phyloP scores from a whole-genome alignment of 2,329 filamentous ascomycete species.

The Claviceps citrina region DNA sequence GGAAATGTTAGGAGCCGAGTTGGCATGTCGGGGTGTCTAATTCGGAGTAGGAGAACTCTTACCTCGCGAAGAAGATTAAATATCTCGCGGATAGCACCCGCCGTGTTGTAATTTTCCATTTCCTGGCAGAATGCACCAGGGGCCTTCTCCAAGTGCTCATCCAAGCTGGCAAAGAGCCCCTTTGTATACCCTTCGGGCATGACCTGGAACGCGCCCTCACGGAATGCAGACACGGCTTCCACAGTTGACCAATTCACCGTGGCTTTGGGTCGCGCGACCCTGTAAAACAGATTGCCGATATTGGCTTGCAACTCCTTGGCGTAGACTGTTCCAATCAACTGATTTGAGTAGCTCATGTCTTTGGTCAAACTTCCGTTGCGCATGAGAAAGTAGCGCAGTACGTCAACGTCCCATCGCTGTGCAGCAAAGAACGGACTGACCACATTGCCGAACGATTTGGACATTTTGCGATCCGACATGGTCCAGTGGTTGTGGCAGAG shows the following conservation, averaged over 20 bases:
- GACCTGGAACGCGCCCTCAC: conserved; percentile 13
- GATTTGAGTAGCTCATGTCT: conserved; percentile 77
- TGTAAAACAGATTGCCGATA: conserved; percentile 64
- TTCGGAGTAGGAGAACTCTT: conserved; percentile 6
- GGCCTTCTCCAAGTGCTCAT: conserved; percentile 10
- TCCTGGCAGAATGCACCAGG: conserved; percentile 24
- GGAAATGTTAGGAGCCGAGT: not conserved
- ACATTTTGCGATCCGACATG: conserved; percentile 84
- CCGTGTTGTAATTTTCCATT: conserved; percentile 51
- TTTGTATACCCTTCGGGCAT: not conserved
- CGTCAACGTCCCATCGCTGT: conserved; percentile 74
- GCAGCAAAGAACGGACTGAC: conserved; percentile 89
- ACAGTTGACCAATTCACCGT: conserved; percentile 43
- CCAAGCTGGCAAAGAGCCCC: conserved; percentile 14
- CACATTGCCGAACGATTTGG: conserved; percentile 86
- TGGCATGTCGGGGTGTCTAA: not conserved
- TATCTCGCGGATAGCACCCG: conserved; percentile 48
- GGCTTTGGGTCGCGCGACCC: conserved; percentile 50
- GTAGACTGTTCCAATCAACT: conserved; percentile 58
- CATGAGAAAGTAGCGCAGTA: conserved; percentile 78
- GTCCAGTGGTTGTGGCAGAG: conserved; percentile 94
- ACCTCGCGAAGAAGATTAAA: conserved; percentile 48
- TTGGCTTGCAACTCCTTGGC: conserved; percentile 63
- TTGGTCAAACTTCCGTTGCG: conserved; percentile 60
- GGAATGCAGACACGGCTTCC: conserved; percentile 32